Base-by-base conservation (phyloP, 441 rosid genomes). In the Hura crepitans region DNA sequence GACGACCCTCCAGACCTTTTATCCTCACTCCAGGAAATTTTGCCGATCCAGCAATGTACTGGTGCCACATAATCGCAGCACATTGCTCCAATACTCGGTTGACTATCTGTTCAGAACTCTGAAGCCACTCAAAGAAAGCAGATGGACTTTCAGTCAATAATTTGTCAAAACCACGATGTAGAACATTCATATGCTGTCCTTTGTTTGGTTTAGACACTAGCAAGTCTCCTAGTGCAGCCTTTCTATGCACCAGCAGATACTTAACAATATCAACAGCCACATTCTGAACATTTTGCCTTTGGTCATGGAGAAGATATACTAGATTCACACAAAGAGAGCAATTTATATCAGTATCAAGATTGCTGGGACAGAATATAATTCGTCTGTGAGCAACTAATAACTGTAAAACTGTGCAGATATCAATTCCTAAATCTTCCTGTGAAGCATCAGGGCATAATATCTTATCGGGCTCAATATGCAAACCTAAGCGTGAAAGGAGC, bases 11-110 rank as follows among this genome's bases (percentile, higher is more conserved):
- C 85, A 94, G 73, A 65, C 94, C 96, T 77, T 92, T 96, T 49
- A 92, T 91, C 86, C 99, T 89, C 71, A 96, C 96, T 56, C 97
- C 99, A 66, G 98, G 99, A 85, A 96, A 96, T 80, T 94, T 94
- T 53, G 97, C 88, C 20, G 99, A 89, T 75, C 99, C 99, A 74
- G 96, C 83, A 83, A 96, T 92, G 81, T 78, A 89, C 74, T 96
- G 99, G 66, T 86, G 91, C 99, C 99, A 96, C 99, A 89, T 94
- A 66, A 92, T 89, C 51, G 91, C 93, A 70, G 99, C 99, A 85
- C 93, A 90, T 76, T 94, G 99, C 79, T 96, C 99, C 86, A 96
- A 69, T 67, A 92, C 96, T 80, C 86, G 91, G 84, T 86, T 87
- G 76, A 92, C 87, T 42, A 71, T 80, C 82, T 83, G 89, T 74